Evolutionary conservation across 2,329 filamentous ascomycete species (phyloP), one percentile per base, ranked within the genome.

Genomic region (Fusarium marasasianum): DNA sequence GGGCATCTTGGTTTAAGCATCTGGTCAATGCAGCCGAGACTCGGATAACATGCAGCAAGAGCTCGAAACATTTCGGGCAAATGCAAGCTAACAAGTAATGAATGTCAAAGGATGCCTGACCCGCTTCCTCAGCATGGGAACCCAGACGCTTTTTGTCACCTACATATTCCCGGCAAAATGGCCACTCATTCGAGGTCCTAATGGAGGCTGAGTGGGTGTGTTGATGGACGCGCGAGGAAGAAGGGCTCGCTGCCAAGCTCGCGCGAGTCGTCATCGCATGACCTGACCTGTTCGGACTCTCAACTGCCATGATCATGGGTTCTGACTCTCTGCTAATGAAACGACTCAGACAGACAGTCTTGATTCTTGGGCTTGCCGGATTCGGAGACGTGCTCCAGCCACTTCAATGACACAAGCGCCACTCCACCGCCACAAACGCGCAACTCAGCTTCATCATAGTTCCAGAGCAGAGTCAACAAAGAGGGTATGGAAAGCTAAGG

Each of bases 341-440:
- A 37, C 44, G 44, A 22, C 56, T 33, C 56, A 53, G 45, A 33
- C 26, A 33, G 24, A 29, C 26, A 70, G 44, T 44, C 56, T 45
- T 59, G 47, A 40, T 56, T 59, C 17, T 43, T 26, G 10, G 38
- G 35, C n/a, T 64, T 65, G 62, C 66, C 66, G 66, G 65, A 73
- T 75, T 60, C 47, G 48, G 66, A 47, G n/a, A 37, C 45, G 17
- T 15, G 51, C 63, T 62, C 66, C 67, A 75, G 73, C 73, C 73
- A 75, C 73, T 60, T 59, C 22, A 38, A 13, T 22, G 31, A 26
- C 29, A 33, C 14, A 29, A 50, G 35, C 63, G 73, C 73, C 73
- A 76, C 66, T 63, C 14, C 71, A 75, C 63, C 68, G 66, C 73
- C 73, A 76, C 73, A 45, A 44, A 62, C 73, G 69, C 65, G 71